Evolutionary conservation across 2,329 filamentous ascomycete genomes (phyloP), one percentile per base, ranked within the genome.

Genomic region (Boeremia exigua): DNA sequence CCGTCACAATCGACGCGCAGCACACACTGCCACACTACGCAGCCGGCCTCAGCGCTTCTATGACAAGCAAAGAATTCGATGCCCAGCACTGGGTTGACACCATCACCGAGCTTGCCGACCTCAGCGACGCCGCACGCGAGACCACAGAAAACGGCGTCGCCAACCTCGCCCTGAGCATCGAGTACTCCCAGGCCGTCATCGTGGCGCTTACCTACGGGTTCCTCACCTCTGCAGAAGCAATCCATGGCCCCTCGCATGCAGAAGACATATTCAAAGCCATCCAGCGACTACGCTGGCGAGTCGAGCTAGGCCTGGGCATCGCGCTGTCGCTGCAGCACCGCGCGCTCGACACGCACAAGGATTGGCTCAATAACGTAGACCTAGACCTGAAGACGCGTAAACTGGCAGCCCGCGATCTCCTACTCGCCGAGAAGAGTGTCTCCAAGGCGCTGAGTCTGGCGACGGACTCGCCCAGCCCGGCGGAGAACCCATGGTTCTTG

Each of bases 171-270:
- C 27, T 62, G 1, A 65, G 65, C 10, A 56, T 51, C 12, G 70
- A 73, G 30, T 66, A 72, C 12, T 58, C 51, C 3, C 61, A 69
- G 12, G 48, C 65, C 7, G 66, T 64, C 30, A 62, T 71, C 14
- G 70, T 75, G 14, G 63, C 67, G 0, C 51, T 73, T 14, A 72
- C 71, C 7, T 72, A 72, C 42, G 71, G 60, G 1, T 75, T 70
- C 52, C 63, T 72, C 23, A 73, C 69, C 5, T 67, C 65, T 9
- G 60, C 67, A 8, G 69, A 73, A 30, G 42, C 42, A 19, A 56
- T 56, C 32, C 53, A 56, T 47, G 47, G 42, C 17, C 48, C 54
- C 0, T 11, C 14, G 1, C 44, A 48, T 17, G 54, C 54, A 12
- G 54, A 48, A 27, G 37, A 34, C 1, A 53, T 33, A 9, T 48